These are phyloP conservation scores for Sclerotinia trifoliorum DNA, from an alignment of 2,329 filamentous ascomycete genomes.

Conservation along the genomic window DNA sequence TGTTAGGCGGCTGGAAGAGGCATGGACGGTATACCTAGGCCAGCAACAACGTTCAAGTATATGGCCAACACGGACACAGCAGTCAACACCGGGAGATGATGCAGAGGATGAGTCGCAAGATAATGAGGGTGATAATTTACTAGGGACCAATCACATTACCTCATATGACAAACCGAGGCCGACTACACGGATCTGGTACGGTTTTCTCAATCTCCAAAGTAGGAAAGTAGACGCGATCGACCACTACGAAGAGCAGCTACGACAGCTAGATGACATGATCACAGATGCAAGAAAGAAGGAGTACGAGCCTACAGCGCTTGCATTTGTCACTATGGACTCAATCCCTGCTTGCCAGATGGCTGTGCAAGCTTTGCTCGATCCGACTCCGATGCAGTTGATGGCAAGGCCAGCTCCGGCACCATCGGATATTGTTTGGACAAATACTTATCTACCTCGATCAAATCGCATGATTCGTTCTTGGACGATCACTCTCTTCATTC, in stretches of 20 bases:
- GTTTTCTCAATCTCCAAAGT: constrained; percentile 68
- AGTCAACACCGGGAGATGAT: constrained; percentile 45
- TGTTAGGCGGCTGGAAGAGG: constrained; percentile 73
- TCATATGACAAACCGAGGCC: constrained; percentile 56
- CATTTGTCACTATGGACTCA: constrained; percentile 97
- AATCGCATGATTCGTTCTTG: constrained; percentile 76
- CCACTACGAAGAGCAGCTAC: constrained; percentile 86
- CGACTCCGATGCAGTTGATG: constrained; percentile 79
- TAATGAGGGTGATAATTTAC: constrained; percentile 58
- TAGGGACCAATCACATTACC: constrained; percentile 47
- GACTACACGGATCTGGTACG: constrained; percentile 73
- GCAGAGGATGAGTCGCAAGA: constrained; percentile 46
- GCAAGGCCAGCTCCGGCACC: constrained; percentile 86
- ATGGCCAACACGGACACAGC: constrained; percentile 42
- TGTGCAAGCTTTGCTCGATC: constrained; percentile 89
- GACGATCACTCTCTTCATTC: constrained; percentile 80
- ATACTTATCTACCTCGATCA: constrained; percentile 78
- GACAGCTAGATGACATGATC: constrained; percentile 75
- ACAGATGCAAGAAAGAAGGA: constrained; percentile 66
- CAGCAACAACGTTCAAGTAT: constrained; percentile 38
- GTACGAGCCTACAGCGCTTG: constrained; percentile 76
- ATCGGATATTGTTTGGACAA: constrained; percentile 90
- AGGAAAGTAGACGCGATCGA: constrained; percentile 86
- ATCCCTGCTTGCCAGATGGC: constrained; percentile 93
- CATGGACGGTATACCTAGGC: constrained; percentile 76